Conservation (phyloP, 148 eudicot species). For the Cornus florida region DNA sequence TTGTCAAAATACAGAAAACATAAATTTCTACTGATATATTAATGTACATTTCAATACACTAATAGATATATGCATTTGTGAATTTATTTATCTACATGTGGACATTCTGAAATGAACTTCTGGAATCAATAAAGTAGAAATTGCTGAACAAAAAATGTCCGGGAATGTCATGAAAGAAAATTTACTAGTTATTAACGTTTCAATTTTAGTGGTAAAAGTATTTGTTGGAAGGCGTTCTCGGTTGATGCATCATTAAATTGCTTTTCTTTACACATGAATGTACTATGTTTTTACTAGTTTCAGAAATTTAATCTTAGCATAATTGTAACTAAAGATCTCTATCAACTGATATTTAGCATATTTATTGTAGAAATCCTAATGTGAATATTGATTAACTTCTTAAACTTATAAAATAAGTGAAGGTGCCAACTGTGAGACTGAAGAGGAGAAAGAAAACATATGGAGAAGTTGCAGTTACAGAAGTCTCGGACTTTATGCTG, state of each 20-base stretch:
- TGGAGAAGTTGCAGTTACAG: no score
- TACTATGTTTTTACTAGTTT: not conserved
- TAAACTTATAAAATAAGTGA: no score
- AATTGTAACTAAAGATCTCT: not conserved
- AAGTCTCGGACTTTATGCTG: no score
- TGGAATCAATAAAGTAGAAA: not conserved
- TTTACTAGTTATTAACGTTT: no score
- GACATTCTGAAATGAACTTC: not conserved
- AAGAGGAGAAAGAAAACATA: no score
- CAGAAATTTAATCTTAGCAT: not conserved
- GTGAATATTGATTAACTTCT: no score
- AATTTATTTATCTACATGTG: not conserved
- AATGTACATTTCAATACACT: not conserved
- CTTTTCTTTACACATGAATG: not conserved
- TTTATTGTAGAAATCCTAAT: no score
- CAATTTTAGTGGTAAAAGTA: no score
- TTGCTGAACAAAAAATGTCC: not conserved
- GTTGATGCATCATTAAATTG: not conserved
- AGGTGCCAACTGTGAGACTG: no score
- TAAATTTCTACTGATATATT: not conserved
- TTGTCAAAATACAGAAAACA: not conserved
- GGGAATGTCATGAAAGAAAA: not conserved
- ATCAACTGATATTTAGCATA: no score
- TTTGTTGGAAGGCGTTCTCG: not conserved
- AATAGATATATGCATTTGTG: not conserved